phyloP scores from a whole-genome alignment of 257 asterid genomes.

The Datura wrightii region DNA sequence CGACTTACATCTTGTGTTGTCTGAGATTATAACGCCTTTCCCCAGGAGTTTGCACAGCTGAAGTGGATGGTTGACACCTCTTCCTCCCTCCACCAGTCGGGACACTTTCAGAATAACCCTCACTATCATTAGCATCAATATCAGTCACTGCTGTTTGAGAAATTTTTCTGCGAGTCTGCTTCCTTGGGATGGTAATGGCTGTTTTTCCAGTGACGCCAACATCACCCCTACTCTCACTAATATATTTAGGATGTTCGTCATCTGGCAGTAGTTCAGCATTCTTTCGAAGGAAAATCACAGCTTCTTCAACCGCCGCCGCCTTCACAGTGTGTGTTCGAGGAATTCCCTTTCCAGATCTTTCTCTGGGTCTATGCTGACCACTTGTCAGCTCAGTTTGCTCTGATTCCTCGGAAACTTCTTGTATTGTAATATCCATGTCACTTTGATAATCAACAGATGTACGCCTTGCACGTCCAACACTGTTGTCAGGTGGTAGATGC shows the following conservation, averaged over 20 bases:
- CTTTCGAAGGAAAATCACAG: slow-evolving; percentile 57
- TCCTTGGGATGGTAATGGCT: slow-evolving; percentile 49
- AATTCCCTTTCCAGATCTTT: slow-evolving; percentile 49
- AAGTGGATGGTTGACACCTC: slow-evolving; percentile 63
- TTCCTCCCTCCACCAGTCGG: slow-evolving; percentile 71
- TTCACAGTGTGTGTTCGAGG: slow-evolving; percentile 62
- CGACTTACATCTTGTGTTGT: slow-evolving; percentile 59
- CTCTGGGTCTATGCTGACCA: slow-evolving; percentile 43
- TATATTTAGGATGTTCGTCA: slow-evolving; percentile 46
- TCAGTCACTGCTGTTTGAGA: slow-evolving; percentile 54
- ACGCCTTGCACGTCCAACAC: neutral
- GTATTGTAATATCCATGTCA: slow-evolving; percentile 36
- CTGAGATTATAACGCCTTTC: slow-evolving; percentile 79
- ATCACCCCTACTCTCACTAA: slow-evolving; percentile 55
- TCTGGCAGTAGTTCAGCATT: slow-evolving; percentile 35
- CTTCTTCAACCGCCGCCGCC: slow-evolving; percentile 70
- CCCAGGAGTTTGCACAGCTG: slow-evolving; percentile 57
- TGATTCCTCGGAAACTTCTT: slow-evolving; percentile 55
- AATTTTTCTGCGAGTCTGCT: slow-evolving; percentile 60
- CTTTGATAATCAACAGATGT: slow-evolving; percentile 26
- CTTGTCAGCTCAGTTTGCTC: slow-evolving; percentile 55
- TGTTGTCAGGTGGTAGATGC: slow-evolving; percentile 23
- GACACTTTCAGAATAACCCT: slow-evolving; percentile 70
- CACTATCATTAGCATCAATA: slow-evolving; percentile 64
- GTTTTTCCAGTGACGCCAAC: slow-evolving; percentile 52